Evolutionary conservation across 2,329 filamentous ascomycete species (phyloP), one percentile per base, ranked within the genome.

Genomic region (Colletotrichum brevisporum): DNA sequence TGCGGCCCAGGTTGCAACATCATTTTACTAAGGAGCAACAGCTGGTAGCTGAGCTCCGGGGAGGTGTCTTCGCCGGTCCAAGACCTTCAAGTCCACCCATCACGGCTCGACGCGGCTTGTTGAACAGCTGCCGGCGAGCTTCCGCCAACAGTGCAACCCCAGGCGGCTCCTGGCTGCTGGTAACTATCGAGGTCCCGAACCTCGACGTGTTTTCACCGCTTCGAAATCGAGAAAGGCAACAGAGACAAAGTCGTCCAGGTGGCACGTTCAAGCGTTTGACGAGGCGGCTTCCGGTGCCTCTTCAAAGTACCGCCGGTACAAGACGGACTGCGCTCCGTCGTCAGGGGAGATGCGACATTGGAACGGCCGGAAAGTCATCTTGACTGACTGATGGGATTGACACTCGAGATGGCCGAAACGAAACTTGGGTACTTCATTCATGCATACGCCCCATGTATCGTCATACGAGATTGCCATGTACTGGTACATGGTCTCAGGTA

Each of bases 401-500:
- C 52, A 58, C 21, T 58, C 41, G 39, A 47, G 21, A 43, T 47
- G 52, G 58, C 45, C 56, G 53, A 70, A 68, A 62, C 67, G 57
- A 66, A 63, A 63, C 41, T 45, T 47, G 63, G 73, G 74, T 77
- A 77, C 76, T 76, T 77, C 71, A 70, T 71, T 74, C 63, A 70
- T 75, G 73, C 74, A 74, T 66, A 68, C 53, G 61, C 58, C 70
- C 63, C 61, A 76, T 74, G 76, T 78, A 78, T 64, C 71, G 68
- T 71, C 67, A 66, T 73, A 73, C 74, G 68, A 73, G 52, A 66
- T 55, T 69, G 59, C 21, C 71, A 71, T 72, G 76, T 77, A 77
- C 75, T 58, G 63, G 67, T 76, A 77, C 76, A 74, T 43, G 13
- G 3, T 5, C 12, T 5, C 10, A 73, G 31, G 75, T 77, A 75